Percentiles rank a stretch among this genome's conserved stretches.
Evolutionary conservation across 2,329 filamentous ascomycete species (phyloP).

Genomic region (Epichloe coenophiala): DNA sequence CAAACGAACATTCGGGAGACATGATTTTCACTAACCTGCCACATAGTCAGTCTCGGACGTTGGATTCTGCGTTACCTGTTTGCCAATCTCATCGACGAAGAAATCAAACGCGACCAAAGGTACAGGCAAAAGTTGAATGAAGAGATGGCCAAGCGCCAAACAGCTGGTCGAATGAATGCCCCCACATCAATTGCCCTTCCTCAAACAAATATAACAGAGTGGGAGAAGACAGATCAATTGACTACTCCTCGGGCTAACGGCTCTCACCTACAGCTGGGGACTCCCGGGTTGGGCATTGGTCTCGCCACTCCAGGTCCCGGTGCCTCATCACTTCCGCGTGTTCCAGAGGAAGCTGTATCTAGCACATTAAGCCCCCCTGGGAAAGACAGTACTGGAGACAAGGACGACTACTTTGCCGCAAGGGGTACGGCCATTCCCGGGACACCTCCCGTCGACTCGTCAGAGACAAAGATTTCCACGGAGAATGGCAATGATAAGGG

Average conservation of each 20-base stretch:
- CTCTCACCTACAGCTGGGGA: slow-evolving; percentile 44
- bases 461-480: slow-evolving; percentile 35
- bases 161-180: slow-evolving; percentile 38
- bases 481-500: slow-evolving; percentile 33
- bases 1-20: not conserved
- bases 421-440: slow-evolving; percentile 17
- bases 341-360: slow-evolving; percentile 32
- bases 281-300: slow-evolving; percentile 67
- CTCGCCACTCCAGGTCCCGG: slow-evolving; percentile 50
- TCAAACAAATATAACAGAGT: slow-evolving; percentile 18
- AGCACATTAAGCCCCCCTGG: slow-evolving; percentile 37
- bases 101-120: slow-evolving; percentile 67
- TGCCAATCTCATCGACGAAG: slow-evolving; percentile 75
- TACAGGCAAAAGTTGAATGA: slow-evolving; percentile 59
- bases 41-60: slow-evolving; percentile 79
- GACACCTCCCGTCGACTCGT: slow-evolving; percentile 23
- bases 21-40: slow-evolving; percentile 11
- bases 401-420: slow-evolving; percentile 66
- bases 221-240: slow-evolving; percentile 30
- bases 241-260: slow-evolving; percentile 55
- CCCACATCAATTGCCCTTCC: slow-evolving; percentile 44
- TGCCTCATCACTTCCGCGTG: slow-evolving; percentile 26
- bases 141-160: slow-evolving; percentile 43
- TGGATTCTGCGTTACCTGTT: slow-evolving; percentile 94
- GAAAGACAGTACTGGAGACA: slow-evolving; percentile 49